Conservation (phyloP, 2,329 filamentous ascomycete genomes). For the Aspergillus neoniger region DNA sequence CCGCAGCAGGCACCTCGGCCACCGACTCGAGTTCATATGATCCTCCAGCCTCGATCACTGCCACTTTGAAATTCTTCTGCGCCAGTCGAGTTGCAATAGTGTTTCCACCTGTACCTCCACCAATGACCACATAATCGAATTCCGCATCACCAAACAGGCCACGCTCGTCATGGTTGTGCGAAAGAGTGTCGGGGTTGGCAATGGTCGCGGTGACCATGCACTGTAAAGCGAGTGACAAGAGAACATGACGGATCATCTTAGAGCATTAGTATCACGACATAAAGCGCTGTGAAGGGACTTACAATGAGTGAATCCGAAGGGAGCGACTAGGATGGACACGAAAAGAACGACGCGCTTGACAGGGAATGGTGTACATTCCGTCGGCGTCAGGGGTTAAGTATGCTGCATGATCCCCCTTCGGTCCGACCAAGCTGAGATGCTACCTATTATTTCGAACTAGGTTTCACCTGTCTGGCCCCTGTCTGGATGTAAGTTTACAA, state of each 20-base stretch:
- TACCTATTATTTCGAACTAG: neutral
- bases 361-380: neutral
- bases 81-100: conserved; percentile 30
- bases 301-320: neutral
- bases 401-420: neutral
- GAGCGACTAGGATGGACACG: neutral
- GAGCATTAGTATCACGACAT: neutral
- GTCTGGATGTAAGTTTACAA: neutral
- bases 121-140: conserved; percentile 32
- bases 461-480: neutral
- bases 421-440: neutral
- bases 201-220: neutral
- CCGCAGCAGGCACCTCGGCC: conserved; percentile 24
- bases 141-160: neutral
- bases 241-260: neutral
- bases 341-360: neutral
- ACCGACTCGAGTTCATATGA: conserved; percentile 31
- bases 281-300: neutral
- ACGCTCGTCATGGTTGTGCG: neutral
- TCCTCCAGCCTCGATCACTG: conserved; percentile 33
- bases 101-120: conserved; percentile 32
- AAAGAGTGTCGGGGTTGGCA: neutral
- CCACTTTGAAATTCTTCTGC: conserved; percentile 26
- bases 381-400: neutral
- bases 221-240: conserved; percentile 6